Base-by-base conservation (phyloP, 129 eudicot species). In the Tagetes patula region DNA sequence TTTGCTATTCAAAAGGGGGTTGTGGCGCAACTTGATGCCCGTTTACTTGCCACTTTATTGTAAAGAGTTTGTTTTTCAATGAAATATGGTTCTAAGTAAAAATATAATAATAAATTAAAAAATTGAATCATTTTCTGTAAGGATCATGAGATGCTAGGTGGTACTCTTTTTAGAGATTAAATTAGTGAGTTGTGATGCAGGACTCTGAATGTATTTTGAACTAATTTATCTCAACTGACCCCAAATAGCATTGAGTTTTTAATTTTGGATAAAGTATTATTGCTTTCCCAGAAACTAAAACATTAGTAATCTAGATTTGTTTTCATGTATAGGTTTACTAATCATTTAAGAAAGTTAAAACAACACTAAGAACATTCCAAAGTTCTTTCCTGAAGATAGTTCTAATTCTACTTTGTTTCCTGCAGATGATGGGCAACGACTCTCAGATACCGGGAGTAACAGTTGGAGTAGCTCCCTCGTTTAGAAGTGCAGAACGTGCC, bases 391-490 rank as follows among this genome's bases (percentile, higher is more conserved):
- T 20, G 41, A 42, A 11, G 30, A 36, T 36, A 1, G 36, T 12
- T 60, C 36, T 38, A 36, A 5, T 12, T 11, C 30, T 60, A 60
- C 40, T 60, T 34, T 31, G 11, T 56, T 31, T 56, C 63, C 38
- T 56, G 63, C 63, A 56, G 63, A 31, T 10, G 37, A 56, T 31
- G 63, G 37, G 63, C 38, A 56, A 56, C 27, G 60, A 54, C n/a
- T 74, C 76, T 43, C 85, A 74, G 73, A 4, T 53, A 53, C 42
- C 36, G 31, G 72, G 82, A 71, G 53, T 84, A 43, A 94, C 97
- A 5, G 96, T 90, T 76, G 91, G 89, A 33, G 85, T 90, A 66
- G 96, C 88, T 52, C 99, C 99, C 39, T 71, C 84, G 71, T 94
- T 94, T 58, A 84, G 65, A 73, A 74, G 80, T 31, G 82, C 65